Base-by-base conservation (phyloP, 2,329 filamentous ascomycete genomes). In the Cytospora piceae region DNA sequence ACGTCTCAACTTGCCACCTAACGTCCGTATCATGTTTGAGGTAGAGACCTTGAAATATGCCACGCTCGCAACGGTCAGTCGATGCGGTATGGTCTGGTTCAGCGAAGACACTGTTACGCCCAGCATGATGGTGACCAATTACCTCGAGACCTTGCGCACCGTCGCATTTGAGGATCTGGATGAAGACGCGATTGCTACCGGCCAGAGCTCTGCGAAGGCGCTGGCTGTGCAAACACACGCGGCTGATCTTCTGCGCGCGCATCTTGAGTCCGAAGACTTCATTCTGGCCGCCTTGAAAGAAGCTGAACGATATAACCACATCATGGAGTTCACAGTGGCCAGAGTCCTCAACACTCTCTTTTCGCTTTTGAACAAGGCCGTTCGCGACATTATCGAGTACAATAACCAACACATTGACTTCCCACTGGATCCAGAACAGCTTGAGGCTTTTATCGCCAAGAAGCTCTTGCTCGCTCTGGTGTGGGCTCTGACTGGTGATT, bases 41-140 rank as follows among this genome's bases (percentile, higher is more conserved):
- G 95, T 99, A 42, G 96, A 99, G 80, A 98, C 90, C 3, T 83
- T 99, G 67, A 97, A 96, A 75, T 99, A 99, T 75, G 95, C 95
- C 46, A 99, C 95, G 0, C 86, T 99, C 54, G 95, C 95, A 64
- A 99, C 95, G n/a, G 95, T 99, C 74, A 96, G 92, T 88, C 93
- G 95, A 80, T 99, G 95, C 77, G 95, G 95, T 84, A 99, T 99
- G 95, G 96, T 99, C 17, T 99, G 95, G 95, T 99, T 98, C 80
- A 99, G 93, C 75, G 94, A 97, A 73, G 96, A 99, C 74, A 98
- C 94, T 32, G 94, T 99, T 51, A 94, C 93, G 37, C 87, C 94
- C 1, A 86, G 86, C 70, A 97, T 99, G 91, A 91, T 98, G 88
- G 90, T 98, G 51, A 84, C 87, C 69, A 92, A 98, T 78, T 97